A percentile compares a stretch with the other conserved stretches of the same genome.
Conservation (phyloP, 2,329 filamentous ascomycete genomes). For the Alternaria ethzedia region DNA sequence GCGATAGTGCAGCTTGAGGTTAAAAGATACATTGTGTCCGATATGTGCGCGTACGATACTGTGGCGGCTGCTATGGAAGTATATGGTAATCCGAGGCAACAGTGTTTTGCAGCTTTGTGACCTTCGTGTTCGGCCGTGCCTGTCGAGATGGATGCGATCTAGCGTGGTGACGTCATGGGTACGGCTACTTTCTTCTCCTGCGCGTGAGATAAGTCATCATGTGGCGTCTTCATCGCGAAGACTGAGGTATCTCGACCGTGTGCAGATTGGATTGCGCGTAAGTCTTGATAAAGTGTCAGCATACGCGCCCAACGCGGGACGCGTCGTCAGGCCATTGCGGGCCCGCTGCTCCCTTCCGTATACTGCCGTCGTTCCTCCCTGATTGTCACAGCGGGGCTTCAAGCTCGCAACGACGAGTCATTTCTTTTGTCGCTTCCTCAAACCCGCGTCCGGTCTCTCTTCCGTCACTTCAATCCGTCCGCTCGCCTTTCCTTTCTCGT, state of each 20-base stretch:
- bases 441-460: background rate
- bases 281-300: background rate
- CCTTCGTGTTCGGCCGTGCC: background rate
- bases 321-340: background rate
- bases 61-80: background rate
- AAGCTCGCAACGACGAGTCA: background rate
- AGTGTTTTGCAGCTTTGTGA: background rate
- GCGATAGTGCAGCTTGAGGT: background rate
- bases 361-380: background rate
- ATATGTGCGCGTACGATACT: background rate
- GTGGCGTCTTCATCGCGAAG: background rate
- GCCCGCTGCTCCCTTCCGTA: background rate
- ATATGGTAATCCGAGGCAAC: background rate
- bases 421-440: background rate
- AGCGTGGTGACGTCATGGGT: background rate
- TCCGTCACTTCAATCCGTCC: background rate
- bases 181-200: background rate
- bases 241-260: background rate
- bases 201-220: background rate
- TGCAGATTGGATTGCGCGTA: background rate
- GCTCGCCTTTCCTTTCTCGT: background rate
- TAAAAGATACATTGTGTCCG: background rate
- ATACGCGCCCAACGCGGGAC: background rate
- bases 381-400: background rate
- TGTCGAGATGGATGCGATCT: background rate